A percentile compares a stretch with the other conserved stretches of the same genome.
Conservation (phyloP, 768 basidiomycete genomes). For the Suillus cothurnatus region DNA sequence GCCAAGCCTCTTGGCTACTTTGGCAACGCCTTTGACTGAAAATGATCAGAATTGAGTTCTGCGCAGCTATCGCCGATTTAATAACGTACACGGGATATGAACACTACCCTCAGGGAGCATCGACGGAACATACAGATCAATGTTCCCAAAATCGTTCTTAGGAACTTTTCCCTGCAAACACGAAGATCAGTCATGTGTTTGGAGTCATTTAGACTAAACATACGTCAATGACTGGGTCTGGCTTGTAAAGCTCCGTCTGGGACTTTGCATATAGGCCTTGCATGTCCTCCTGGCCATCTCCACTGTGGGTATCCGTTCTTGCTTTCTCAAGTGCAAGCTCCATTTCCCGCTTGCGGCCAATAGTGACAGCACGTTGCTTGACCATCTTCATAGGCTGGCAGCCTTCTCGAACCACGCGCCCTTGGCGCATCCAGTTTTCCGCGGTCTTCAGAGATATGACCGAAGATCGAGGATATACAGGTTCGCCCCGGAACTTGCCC, state of each 20-base stretch:
- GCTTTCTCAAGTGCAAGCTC: conserved; percentile 53
- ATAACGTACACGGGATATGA: conserved; percentile 85
- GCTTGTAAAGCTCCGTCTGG: conserved; percentile 83
- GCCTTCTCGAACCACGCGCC: conserved; percentile 69
- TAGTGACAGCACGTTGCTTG: conserved; percentile 82
- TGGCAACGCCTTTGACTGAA: conserved; percentile 82
- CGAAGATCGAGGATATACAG: conserved; percentile 84
- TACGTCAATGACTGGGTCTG: conserved; percentile 84
- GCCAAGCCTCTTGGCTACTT: conserved; percentile 83
- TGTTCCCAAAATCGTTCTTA: conserved; percentile 95
- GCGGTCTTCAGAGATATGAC: conserved; percentile 87
- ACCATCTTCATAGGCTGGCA: conserved; percentile 89
- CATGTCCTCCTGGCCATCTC: conserved; percentile 58
- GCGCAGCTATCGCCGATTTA: conserved; percentile 13
- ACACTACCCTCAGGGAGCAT: conserved; percentile 91
- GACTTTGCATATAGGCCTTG: conserved; percentile 85
- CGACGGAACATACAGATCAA: conserved; percentile 91
- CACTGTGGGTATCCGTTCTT: conserved; percentile 37
- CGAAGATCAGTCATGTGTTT: conserved; percentile 9
- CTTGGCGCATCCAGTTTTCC: conserved; percentile 94
- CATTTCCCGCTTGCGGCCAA: conserved; percentile 74
- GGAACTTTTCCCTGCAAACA: conserved; percentile 80
- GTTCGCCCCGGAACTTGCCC: conserved; percentile 90
- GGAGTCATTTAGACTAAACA: conserved; percentile 12
- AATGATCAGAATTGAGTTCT: conserved; percentile 16